Base-by-base conservation (phyloP, 305 asterid species). In the Fraxinus nigra region DNA sequence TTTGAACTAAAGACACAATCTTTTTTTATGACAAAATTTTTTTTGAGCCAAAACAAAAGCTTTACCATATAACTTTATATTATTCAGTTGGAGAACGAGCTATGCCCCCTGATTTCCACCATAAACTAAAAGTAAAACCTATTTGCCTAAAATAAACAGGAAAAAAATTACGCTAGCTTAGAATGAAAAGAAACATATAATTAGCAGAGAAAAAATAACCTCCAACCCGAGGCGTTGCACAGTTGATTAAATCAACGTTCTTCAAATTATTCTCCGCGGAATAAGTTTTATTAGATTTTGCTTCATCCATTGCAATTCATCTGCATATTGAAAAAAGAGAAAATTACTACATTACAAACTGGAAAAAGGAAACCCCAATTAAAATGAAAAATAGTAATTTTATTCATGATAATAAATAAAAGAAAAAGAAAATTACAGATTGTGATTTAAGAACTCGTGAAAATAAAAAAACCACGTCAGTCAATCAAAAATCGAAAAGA, bases 171-270 rank as follows among this genome's bases (percentile, higher is more conserved):
- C 10, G 18, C 37, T 35, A 78, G 30, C 48, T 18, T 6, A 78
- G 48, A 32, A 61, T 26, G 22, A 73, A 59, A 46, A 18, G 24
- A 16, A 20, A 20, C 54, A 16, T 4, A 20, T 1, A 82, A 26
- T 54, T 84, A 89, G 92, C 93, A 3, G 88, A 87, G 81, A 87
- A 84, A 87, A 82, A 75, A 14, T 80, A 92, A 75, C 82, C 84
- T 78, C 88, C 92, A 40, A 90, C 82, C 70, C 84, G 79, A 76
- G 87, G 95, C 37, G 92, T 89, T 22, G 72, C 90, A 20, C 33
- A 78, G 83, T 84, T 83, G 78, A 65, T 65, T 3, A 75, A 70
- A 87, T 78, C 89, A 30, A 61, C 77, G 22, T 63, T 78, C 35
- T 65, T 79, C 35, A 73, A 80, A 61, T 84, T 54, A 75, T 48